phyloP scores from a whole-genome alignment of 2,329 filamentous ascomycete species.

The Didymella lethalis region DNA sequence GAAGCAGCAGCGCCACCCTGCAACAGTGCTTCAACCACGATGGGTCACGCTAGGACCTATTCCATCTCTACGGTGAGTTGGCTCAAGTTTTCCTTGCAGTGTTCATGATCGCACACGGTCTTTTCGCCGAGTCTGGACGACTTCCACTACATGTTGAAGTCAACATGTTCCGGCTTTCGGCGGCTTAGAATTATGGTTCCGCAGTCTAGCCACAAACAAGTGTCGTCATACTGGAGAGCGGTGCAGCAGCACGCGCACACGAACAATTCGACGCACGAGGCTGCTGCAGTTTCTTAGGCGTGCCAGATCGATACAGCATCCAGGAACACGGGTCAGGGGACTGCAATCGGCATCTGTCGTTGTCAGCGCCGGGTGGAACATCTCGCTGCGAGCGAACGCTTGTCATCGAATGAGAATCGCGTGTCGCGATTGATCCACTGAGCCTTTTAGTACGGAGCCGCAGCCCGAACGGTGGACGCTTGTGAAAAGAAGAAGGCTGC shows the following conservation, averaged over 20 bases:
- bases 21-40: slow-evolving; percentile 22
- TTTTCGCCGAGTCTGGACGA: slow-evolving; percentile 31
- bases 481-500: slow-evolving; percentile 42
- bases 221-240: slow-evolving; percentile 35
- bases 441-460: slow-evolving; percentile 36
- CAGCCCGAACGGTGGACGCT: slow-evolving; percentile 37
- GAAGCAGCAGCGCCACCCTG: slow-evolving; percentile 12
- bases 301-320: slow-evolving; percentile 17
- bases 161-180: slow-evolving; percentile 40
- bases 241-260: slow-evolving; percentile 36
- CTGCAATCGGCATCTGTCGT: slow-evolving; percentile 12
- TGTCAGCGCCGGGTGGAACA: slow-evolving; percentile 35
- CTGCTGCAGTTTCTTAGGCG: slow-evolving; percentile 8
- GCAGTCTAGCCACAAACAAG: slow-evolving; percentile 26
- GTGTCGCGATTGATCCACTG: slow-evolving; percentile 40
- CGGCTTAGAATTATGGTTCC: slow-evolving; percentile 32
- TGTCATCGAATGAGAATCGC: slow-evolving; percentile 34
- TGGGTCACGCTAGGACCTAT: slow-evolving; percentile 46
- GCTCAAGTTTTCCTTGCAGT: slow-evolving; percentile 20
- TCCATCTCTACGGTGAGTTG: slow-evolving; percentile 49
- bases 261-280: slow-evolving; percentile 26
- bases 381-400: slow-evolving; percentile 32
- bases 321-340: slow-evolving; percentile 12
- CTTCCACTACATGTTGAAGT: slow-evolving; percentile 23
- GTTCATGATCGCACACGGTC: slow-evolving; percentile 21